These are phyloP conservation scores for Vitis riparia DNA, from an alignment of 164 flowering plant species.

Conservation along the genomic window DNA sequence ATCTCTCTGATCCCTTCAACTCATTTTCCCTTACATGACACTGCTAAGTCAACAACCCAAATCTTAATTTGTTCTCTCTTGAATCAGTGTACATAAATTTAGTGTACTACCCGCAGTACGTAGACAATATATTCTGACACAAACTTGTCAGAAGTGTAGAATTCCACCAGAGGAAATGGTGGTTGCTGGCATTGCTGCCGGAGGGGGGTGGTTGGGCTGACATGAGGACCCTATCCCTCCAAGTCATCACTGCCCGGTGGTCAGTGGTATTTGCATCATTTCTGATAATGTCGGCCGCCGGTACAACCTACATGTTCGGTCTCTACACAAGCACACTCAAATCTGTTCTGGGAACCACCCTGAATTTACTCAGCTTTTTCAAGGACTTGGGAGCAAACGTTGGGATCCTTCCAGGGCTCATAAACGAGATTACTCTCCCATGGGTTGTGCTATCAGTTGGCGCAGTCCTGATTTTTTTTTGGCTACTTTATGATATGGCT, in stretches of 20 bases:
- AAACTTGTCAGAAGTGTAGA: neutral
- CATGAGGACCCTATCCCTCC: conserved; percentile 21
- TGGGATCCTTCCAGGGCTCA: conserved; percentile 40
- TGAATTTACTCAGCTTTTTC: conserved; percentile 40
- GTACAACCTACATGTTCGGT: conserved; percentile 42
- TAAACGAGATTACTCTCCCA: conserved; percentile 50
- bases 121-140: neutral
- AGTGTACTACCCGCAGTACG: too few relatives aligned
- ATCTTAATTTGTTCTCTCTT: too few relatives aligned
- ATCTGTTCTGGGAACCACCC: conserved; percentile 32
- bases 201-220: neutral
- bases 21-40: too few relatives aligned
- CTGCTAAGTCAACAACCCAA: too few relatives aligned
- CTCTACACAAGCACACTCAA: conserved; percentile 31
- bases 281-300: conserved; percentile 37
- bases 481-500: conserved; percentile 61
- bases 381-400: conserved; percentile 45
- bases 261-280: conserved; percentile 41
- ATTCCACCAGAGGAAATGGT: conserved; percentile 3
- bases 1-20: too few relatives aligned
- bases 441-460: conserved; percentile 49
- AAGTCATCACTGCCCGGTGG: conserved; percentile 38
- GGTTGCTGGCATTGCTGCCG: conserved; percentile 5
- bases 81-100: too few relatives aligned
- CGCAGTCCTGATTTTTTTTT: conserved; percentile 36